Evolutionary conservation across 192 early-diverging fungal genomes (phyloP), one percentile per base, ranked within the genome.

Genomic region (Podila horticola): DNA sequence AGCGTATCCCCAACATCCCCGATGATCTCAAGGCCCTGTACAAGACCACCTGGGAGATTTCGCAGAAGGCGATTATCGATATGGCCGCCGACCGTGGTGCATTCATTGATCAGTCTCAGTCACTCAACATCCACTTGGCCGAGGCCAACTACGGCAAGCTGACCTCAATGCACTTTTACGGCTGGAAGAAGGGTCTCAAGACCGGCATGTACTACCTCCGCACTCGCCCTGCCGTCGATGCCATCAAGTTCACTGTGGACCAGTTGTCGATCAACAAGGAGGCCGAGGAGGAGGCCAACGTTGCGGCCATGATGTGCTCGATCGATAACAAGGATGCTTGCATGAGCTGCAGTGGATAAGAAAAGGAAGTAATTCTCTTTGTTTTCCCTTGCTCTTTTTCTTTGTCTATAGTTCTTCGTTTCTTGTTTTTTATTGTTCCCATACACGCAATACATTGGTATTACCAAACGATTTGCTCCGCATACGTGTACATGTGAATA

Each of bases 151-250:
- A 93, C 86, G 95, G 93, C 82, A 97, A 96, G 84, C 87, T 99
- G 69, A 97, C 97, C 9, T 91, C 88, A 41, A 99, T 99, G 97
- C 96, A 98, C 85, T 98, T 99, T 74, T 97, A 98, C 83, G 97
- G 95, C 17, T 98, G 97, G 97, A 95, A 95, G 87, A 92, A 93
- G 86, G 97, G 97, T 4, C 88, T 99, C 22, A 99, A 99, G 93
- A 99, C 97, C 10, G 97, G 97, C 57, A 97, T 97, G 97, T 99
- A 99, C 85, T 99, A 99, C 83, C 85, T 99, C 63, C 93, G 97
- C 50, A 95, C 96, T 11, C 90, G 95, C 38, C 97, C 97, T n/a
- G 97, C 97, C 17, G 95, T 90, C 17, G 96, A 98, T 76, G 97
- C 97, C 13, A 98, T 99, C 87, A 95, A 99, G 91, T 98, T 98